Evolutionary conservation across 306 rosid genomes (phyloP), one percentile per base, ranked within the genome.

Genomic region (Rosa persica): DNA sequence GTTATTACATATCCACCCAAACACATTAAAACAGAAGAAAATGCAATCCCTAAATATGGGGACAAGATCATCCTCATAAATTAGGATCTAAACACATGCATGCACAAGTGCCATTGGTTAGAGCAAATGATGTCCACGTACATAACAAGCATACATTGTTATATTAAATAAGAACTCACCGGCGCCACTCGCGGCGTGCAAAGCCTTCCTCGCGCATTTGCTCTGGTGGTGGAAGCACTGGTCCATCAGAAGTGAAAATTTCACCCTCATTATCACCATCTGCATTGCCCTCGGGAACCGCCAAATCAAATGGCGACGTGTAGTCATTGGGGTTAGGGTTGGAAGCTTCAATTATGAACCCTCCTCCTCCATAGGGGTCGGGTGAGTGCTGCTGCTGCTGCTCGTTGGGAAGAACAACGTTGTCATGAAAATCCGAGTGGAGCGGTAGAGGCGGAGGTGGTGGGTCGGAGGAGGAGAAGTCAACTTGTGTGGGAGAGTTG

Each of bases 151-250:
- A 48, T 48, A 48, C 6, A 15, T 13, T 49, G 8, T 16, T 15
- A 49, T 49, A 2, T 69, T 2, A 23, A 3, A n/a, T 57, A 0
- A 13, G 68, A 83, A 83, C 87, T 74, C 44, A 93, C 98, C 93
- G 91, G 52, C 98, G 88, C 98, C 98, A 91, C 79, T 91, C 98
- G n/a, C 93, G 93, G 70, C 92, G 81, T 1, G 92, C 93, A 72
- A 15, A 61, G 44, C 95, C 89, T 85, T 93, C 98, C 88, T 93
- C 98, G 12, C 79, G 88, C 97, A 93, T 93, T 43, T 78, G 88
- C 60, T 76, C 74, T 0, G 84, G 97, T 19, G 90, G 90, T 1
- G 97, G 97, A 46, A 93, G 89, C 30, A 91, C 12, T 2, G 97
- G 97, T 1, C 89, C 96, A 0, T 79, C 85, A 0, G 93, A 85